Conservation (phyloP, 371 early-diverging fungal genomes). For the Cladochytrium tenue region DNA sequence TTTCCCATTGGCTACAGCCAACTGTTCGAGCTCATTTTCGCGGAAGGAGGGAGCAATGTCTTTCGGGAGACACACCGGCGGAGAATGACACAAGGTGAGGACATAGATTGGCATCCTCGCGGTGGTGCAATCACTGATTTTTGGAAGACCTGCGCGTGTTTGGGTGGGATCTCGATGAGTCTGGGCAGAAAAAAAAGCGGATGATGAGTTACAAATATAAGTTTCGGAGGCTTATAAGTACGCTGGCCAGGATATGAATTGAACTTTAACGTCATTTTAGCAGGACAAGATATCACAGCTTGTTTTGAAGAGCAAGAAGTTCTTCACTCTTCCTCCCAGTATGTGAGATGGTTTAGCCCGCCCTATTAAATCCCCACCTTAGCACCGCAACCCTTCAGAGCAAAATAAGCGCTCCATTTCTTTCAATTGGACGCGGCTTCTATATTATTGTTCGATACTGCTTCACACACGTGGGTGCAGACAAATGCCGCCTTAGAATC, state of each 20-base stretch:
- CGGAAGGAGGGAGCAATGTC: conserved; percentile 11
- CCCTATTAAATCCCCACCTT: conserved; percentile 9
- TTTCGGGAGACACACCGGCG: conserved; percentile 24
- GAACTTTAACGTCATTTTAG: conserved; percentile 4
- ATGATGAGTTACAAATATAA: conserved; percentile 24
- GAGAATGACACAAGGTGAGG: conserved; percentile 15
- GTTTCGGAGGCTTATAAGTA: conserved; percentile 22
- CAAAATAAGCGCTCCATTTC: conserved; percentile 22
- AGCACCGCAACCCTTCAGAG: conserved; percentile 13
- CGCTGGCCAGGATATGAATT: neutral
- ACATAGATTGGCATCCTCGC: neutral
- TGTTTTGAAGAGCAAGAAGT: conserved; percentile 24
- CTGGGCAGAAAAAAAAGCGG: conserved; percentile 5
- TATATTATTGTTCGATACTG: conserved; percentile 18
- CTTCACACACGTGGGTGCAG: conserved; percentile 24
- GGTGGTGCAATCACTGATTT: too few relatives aligned
- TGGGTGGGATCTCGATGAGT: conserved; percentile 14
- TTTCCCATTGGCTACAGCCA: neutral
- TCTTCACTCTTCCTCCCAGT: conserved; percentile 4
- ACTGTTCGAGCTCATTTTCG: conserved; percentile 27
- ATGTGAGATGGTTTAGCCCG: conserved; percentile 1
- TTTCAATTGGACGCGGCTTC: conserved; percentile 30
- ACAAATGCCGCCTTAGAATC: conserved; percentile 14
- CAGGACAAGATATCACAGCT: conserved; percentile 13
- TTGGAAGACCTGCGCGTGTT: conserved; percentile 22